phyloP scores from a whole-genome alignment of 2,329 filamentous ascomycete species.

The Clonostachys rosea region DNA sequence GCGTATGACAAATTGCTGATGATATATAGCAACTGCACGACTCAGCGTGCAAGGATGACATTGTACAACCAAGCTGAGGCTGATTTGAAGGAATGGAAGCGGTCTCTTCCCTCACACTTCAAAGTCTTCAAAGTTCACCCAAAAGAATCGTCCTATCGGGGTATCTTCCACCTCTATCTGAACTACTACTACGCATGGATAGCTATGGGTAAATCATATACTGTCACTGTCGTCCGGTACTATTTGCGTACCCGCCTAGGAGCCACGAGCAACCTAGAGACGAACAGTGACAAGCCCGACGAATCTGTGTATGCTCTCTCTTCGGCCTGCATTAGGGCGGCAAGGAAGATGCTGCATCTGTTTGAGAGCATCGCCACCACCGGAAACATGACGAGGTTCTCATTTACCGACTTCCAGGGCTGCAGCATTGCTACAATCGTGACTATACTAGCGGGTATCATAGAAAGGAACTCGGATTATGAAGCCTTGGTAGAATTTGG shows the following conservation, averaged over 20 bases:
- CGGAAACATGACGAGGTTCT: slow-evolving; percentile 24
- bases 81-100: slow-evolving; percentile 22
- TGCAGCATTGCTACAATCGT: slow-evolving; percentile 30
- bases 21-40: not conserved
- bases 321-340: slow-evolving; percentile 19
- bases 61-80: slow-evolving; percentile 4
- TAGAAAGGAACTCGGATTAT: slow-evolving; percentile 23
- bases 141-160: slow-evolving; percentile 17
- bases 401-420: slow-evolving; percentile 30
- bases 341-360: slow-evolving; percentile 19
- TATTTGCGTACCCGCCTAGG: slow-evolving; percentile 11
- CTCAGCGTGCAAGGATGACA: too few species aligned
- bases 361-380: slow-evolving; percentile 19
- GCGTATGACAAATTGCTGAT: not conserved
- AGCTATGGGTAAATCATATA: slow-evolving; percentile 23
- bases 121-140: slow-evolving; percentile 18
- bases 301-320: slow-evolving; percentile 10
- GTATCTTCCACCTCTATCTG: slow-evolving; percentile 24
- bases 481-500: slow-evolving; percentile 19
- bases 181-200: slow-evolving; percentile 30
- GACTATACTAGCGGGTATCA: slow-evolving; percentile 21
- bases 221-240: slow-evolving; percentile 20
- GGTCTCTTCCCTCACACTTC: slow-evolving; percentile 15
- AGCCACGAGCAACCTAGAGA: not conserved
- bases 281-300: slow-evolving; percentile 3